Percentiles rank a stretch among this genome's conserved stretches.
phyloP scores from a whole-genome alignment of 768 basidiomycete genomes.

The Suillus alpinus region DNA sequence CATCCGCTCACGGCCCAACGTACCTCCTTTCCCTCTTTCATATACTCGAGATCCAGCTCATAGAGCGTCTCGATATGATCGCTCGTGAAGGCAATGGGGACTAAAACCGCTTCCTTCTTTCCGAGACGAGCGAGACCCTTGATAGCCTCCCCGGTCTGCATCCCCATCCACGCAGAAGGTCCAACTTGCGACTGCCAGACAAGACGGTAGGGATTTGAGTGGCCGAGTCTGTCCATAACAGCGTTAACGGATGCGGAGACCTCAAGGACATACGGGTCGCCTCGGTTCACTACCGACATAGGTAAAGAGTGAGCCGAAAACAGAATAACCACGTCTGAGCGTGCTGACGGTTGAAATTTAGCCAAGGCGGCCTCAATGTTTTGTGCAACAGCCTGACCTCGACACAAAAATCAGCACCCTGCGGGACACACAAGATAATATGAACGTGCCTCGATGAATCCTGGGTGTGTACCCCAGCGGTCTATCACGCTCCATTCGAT shows the following conservation, averaged over 20 bases:
- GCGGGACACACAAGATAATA: neutral
- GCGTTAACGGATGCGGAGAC: conserved; percentile 92
- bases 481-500: conserved; percentile 98
- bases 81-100: conserved; percentile 97
- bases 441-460: conserved; percentile 84
- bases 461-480: conserved; percentile 94
- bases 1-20: conserved; percentile 17
- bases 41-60: conserved; percentile 93
- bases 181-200: conserved; percentile 99
- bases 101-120: conserved; percentile 72
- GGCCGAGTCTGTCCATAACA: conserved; percentile 83
- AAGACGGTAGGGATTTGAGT: conserved; percentile 84
- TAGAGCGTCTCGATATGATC: conserved; percentile 99
- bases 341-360: conserved; percentile 69
- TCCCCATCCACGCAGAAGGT: conserved; percentile 97
- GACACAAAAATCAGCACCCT: conserved; percentile 5
- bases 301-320: conserved; percentile 98
- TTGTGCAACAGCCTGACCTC: conserved; percentile 77
- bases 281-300: conserved; percentile 97
- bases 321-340: conserved; percentile 76
- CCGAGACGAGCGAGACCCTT: conserved; percentile 81
- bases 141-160: conserved; percentile 89
- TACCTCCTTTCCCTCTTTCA: conserved; percentile 87
- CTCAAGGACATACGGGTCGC: conserved; percentile 95
- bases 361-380: conserved; percentile 80